phyloP scores from a whole-genome alignment of 208 protist genomes.

The Phytomonas sp. region DNA sequence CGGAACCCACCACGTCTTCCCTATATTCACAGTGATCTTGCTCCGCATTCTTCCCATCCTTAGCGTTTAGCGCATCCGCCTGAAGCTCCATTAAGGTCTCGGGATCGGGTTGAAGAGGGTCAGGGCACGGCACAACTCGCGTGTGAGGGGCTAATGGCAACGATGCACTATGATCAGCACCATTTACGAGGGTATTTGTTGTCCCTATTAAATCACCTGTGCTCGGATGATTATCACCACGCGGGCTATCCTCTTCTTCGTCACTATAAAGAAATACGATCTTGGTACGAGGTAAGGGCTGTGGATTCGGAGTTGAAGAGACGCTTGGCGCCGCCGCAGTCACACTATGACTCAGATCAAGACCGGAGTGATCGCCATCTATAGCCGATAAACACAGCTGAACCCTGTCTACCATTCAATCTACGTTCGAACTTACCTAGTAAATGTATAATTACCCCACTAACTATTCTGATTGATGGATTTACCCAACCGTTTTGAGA shows the following conservation, averaged over 20 bases:
- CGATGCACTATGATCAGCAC: not conserved
- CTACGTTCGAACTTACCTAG: not conserved
- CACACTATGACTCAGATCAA: not conserved
- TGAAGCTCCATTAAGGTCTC: conserved; percentile 29
- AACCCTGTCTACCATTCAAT: not conserved
- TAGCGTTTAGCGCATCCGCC: conserved; percentile 14
- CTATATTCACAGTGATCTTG: not conserved
- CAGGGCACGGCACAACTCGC: not conserved
- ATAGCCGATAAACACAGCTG: not conserved
- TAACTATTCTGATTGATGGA: not conserved
- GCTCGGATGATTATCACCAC: not conserved
- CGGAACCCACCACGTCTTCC: not conserved
- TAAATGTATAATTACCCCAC: not conserved
- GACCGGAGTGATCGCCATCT: not conserved
- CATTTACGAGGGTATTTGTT: not conserved
- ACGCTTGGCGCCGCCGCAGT: not conserved
- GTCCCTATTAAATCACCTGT: not conserved
- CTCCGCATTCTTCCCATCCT: not conserved
- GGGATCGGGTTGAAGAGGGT: not conserved
- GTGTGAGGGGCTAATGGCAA: not conserved
- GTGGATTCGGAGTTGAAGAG: not conserved
- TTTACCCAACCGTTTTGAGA: not conserved
- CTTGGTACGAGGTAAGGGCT: conserved; percentile 21
- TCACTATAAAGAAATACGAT: conserved; percentile 75
- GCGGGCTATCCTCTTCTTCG: conserved; percentile 39